Base-by-base conservation (phyloP, 805 yeast genomes). In the Monosporozyma servazzii region DNA sequence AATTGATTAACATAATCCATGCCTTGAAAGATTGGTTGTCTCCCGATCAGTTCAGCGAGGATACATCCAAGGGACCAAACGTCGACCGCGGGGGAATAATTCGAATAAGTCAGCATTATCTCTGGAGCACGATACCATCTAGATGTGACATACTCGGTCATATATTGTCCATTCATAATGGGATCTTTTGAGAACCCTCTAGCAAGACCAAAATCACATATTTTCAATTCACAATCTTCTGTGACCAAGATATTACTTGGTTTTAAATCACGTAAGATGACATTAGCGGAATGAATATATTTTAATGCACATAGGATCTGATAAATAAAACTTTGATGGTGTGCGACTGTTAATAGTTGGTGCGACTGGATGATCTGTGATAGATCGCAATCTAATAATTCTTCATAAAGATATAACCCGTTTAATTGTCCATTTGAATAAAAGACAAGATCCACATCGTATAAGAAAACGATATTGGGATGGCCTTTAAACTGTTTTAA, bases 41-140 rank as follows among this genome's bases (percentile, higher is more conserved):
- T 89, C 2, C 96, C 96, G n/a, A 93, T 71, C 55, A 91, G 75
- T 65, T 91, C 99, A 1, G 97, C 98, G 50, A 91, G 72, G 53
- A 91, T 91, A 71, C 99, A 93, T 1, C 99, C 99, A 20, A 90
- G 95, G 0, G 96, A 88, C 99, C 99, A 91, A 52, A 91, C 77
- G 68, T 91, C 99, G 53, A 93, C 90, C 29, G 98, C 96, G 71
- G 88, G 88, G 3, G 97, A 85, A 69, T 91, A 91, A 52, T 89
- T 87, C 67, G 91, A 93, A 73, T 87, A 88, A 55, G 95, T 84
- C 50, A 93, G 75, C 89, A 91, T 91, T 68, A 91, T 88, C 65
- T 91, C 99, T 0, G 99, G 99, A 2, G 98, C 98, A 58, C 99
- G 75, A 69, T 93, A 91, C 98, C 98, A 91, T 66, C 98, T 77